phyloP scores from a whole-genome alignment of 331 rosid genomes.

The Quercus lobata region DNA sequence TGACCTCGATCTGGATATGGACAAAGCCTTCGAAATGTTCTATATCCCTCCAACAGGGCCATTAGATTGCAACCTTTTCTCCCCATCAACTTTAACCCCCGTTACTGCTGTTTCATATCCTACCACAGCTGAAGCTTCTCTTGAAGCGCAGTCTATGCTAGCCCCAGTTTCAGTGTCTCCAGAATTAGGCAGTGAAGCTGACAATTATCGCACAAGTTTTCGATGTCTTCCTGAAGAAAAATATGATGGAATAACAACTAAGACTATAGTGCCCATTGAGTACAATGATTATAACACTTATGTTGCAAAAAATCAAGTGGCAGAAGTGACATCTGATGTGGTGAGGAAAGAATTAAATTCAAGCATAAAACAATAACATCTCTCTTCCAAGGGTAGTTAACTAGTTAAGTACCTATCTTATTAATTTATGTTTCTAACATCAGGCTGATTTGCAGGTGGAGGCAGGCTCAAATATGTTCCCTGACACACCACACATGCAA shows the following conservation, averaged over 20 bases:
- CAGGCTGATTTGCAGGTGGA: too few species aligned
- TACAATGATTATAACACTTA: too few species aligned
- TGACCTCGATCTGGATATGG: conserved; percentile 7
- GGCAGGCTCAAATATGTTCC: too few species aligned
- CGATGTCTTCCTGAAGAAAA: conserved; percentile 12
- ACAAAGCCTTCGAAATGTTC: conserved; percentile 17
- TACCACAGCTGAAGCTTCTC: conserved; percentile 35
- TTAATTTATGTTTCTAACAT: too few species aligned
- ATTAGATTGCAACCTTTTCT: too few species aligned
- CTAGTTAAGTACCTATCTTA: neutral
- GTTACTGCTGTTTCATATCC: conserved; percentile 31
- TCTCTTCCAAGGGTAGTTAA: neutral
- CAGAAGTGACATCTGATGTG: too few species aligned
- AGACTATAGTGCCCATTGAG: neutral
- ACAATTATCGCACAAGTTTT: neutral
- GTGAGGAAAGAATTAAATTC: too few species aligned
- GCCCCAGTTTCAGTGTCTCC: conserved; percentile 32
- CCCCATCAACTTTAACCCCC: neutral
- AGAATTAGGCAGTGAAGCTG: conserved; percentile 35
- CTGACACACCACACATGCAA: too few species aligned
- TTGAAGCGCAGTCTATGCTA: conserved; percentile 37
- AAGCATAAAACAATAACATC: too few species aligned
- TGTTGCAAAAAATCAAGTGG: too few species aligned
- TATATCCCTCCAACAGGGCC: conserved; percentile 14
- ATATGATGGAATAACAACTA: conserved; percentile 25